Evolutionary conservation across 2,329 filamentous ascomycete genomes (phyloP).

Genomic region (Aureobasidium sp.): DNA sequence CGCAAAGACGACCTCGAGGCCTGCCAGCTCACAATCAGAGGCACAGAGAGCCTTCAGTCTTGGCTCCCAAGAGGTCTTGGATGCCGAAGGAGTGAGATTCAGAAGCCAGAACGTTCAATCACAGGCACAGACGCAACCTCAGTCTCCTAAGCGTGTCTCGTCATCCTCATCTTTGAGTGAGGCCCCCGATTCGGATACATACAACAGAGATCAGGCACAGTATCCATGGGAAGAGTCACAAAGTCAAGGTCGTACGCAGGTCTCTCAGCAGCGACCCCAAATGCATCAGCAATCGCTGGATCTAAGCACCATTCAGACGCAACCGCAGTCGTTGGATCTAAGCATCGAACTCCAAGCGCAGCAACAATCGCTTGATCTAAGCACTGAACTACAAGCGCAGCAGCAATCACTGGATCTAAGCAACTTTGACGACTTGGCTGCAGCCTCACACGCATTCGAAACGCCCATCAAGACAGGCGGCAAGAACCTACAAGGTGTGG

Average conservation of each 20-base stretch:
- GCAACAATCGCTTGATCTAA: background rate
- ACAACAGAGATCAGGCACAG: background rate
- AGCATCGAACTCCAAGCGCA: background rate
- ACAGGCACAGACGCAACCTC: background rate
- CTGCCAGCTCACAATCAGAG: background rate
- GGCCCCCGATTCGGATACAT: background rate
- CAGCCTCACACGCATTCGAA: background rate
- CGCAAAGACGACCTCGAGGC: background rate
- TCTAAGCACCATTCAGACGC: background rate
- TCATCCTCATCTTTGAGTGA: conserved; percentile 1
- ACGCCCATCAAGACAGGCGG: background rate
- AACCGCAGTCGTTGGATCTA: background rate
- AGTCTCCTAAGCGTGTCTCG: background rate
- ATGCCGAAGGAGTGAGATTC: background rate
- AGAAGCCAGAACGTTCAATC: background rate
- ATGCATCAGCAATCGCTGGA: background rate
- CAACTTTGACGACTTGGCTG: background rate
- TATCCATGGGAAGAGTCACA: background rate
- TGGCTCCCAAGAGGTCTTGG: background rate
- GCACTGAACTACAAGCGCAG: background rate
- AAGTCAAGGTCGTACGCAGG: background rate
- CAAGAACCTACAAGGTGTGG: conserved; percentile 4
- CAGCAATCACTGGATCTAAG: background rate
- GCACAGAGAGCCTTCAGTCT: background rate
- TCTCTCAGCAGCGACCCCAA: background rate